These are phyloP conservation scores for Nicotiana attenuata DNA, from an alignment of 257 asterid genomes.

Conservation along the genomic window DNA sequence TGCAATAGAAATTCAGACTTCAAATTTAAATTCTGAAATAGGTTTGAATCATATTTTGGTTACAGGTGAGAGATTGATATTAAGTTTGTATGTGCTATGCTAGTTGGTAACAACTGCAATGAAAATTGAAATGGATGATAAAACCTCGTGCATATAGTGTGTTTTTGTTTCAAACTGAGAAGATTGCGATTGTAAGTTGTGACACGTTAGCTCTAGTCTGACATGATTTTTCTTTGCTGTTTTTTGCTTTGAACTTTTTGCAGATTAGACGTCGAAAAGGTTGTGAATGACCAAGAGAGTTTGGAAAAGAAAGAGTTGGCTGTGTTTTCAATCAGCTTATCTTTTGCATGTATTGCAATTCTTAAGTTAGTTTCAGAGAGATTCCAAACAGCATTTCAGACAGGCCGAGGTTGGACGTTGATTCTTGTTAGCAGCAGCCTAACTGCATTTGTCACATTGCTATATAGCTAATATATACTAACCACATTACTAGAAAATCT, in stretches of 20 bases:
- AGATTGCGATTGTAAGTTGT: neutral
- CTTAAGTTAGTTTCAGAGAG: conserved; percentile 33
- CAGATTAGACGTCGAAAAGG: conserved; percentile 76
- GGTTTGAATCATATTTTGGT: no score
- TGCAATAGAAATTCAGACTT: no score
- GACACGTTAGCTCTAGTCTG: neutral
- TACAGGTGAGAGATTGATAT: no score
- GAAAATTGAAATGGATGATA: neutral
- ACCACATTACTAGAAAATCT: neutral
- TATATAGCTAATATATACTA: conserved; percentile 21
- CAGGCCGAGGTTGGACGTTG: conserved; percentile 58
- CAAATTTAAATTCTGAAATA: no score
- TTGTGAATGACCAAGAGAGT: conserved; percentile 46
- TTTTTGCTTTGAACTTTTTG: conserved; percentile 7
- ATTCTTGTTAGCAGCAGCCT: conserved; percentile 60
- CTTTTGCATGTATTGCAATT: conserved; percentile 50
- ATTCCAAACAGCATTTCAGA: conserved; percentile 22
- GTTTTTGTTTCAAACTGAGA: neutral
- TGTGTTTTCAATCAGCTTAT: conserved; percentile 44
- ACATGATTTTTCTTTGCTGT: neutral
- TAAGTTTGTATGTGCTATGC: neutral
- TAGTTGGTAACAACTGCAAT: neutral
- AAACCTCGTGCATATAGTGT: neutral
- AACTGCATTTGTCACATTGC: conserved; percentile 57
- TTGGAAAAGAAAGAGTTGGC: conserved; percentile 67